Evolutionary conservation across 139 green algal species (phyloP).

Genomic region (Trebouxia sp.): DNA sequence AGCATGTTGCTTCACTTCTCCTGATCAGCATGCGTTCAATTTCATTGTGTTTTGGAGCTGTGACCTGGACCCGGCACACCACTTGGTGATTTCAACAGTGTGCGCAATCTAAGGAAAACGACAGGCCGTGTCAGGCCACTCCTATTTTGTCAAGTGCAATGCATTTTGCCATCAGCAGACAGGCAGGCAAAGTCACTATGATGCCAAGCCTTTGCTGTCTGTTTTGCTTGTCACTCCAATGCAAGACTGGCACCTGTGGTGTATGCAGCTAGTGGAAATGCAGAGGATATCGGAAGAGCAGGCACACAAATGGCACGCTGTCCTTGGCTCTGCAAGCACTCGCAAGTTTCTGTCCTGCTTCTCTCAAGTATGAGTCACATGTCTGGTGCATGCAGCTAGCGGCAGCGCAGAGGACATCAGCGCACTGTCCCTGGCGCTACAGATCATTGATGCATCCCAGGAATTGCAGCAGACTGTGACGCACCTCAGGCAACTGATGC

Average conservation of each 20-base stretch:
- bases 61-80: no score
- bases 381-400: not conserved
- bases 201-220: not conserved
- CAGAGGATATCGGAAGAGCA: conserved; percentile 18
- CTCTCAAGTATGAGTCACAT: not conserved
- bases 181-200: not conserved
- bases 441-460: conserved; percentile 21
- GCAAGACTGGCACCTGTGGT: not conserved
- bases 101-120: no score
- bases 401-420: conserved; percentile 6
- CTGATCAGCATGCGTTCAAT: no score
- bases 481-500: not conserved
- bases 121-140: no score
- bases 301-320: no score
- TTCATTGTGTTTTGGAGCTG: no score
- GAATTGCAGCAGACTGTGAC: not conserved
- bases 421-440: not conserved
- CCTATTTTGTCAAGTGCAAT: no score
- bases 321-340: conserved; percentile 3
- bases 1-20: no score
- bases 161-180: no score
- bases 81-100: no score
- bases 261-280: not conserved
- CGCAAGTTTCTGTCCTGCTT: not conserved
- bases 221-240: not conserved